Percentiles rank a stretch among this genome's conserved stretches.
Conservation (phyloP, 2,329 filamentous ascomycete genomes). For the Setomelanomma holmii region DNA sequence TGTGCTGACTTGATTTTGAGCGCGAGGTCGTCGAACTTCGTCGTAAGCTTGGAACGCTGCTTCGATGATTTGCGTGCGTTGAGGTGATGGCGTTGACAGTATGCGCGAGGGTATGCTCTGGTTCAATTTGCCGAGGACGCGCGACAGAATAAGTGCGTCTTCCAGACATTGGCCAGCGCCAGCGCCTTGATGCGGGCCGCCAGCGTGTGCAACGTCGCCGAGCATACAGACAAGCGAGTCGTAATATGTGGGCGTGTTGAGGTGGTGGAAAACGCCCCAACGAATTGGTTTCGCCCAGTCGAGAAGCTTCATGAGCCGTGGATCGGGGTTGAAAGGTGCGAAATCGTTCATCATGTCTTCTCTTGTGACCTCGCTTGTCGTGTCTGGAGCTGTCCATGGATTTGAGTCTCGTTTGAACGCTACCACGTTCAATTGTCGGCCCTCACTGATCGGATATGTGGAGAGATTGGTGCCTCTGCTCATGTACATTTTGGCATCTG, state of each 20-base stretch:
- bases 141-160: constrained; percentile 35
- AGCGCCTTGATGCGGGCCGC: constrained; percentile 33
- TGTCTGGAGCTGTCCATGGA: constrained; percentile 17
- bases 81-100: constrained; percentile 7
- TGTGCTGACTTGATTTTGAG: constrained; percentile 30
- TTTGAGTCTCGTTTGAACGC: constrained; percentile 26
- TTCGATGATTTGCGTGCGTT: constrained; percentile 14
- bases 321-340: constrained; percentile 13
- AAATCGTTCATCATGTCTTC: constrained; percentile 35
- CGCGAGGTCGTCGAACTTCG: constrained; percentile 27
- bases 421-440: constrained; percentile 27
- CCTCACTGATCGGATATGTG: constrained; percentile 34
- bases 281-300: constrained; percentile 24
- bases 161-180: constrained; percentile 40
- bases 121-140: constrained; percentile 22
- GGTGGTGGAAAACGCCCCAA: constrained; percentile 37
- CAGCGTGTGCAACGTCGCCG: constrained; percentile 38
- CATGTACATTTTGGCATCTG: constrained; percentile 40
- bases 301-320: constrained; percentile 20
- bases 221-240: constrained; percentile 27
- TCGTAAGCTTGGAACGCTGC: constrained; percentile 33
- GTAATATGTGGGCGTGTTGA: constrained; percentile 32
- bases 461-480: constrained; percentile 22
- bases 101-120: neutral
- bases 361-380: constrained; percentile 20